Conservation (phyloP, 768 basidiomycete species). For the Mycena venus region DNA sequence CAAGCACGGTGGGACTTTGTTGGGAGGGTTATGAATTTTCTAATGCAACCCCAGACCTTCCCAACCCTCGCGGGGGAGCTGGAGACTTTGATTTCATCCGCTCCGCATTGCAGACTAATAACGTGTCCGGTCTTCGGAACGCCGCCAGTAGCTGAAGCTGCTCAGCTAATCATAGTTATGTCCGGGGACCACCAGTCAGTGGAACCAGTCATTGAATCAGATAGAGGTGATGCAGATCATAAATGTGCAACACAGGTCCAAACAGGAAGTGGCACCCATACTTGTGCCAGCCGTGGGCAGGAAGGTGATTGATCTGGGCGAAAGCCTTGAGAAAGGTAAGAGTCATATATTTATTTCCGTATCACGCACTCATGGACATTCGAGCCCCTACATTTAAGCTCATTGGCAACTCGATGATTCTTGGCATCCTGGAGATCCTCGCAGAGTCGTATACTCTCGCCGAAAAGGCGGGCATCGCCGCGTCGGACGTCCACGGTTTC, state of each 20-base stretch:
- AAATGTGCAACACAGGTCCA: neutral
- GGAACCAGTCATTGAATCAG: too few species aligned
- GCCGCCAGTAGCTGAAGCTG: neutral
- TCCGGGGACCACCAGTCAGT: neutral
- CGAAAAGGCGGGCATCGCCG: slow-evolving; percentile 85
- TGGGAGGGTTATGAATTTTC: neutral
- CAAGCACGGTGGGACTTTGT: neutral
- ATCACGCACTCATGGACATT: neutral
- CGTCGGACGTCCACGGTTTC: slow-evolving; percentile 67
- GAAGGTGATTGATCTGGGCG: neutral
- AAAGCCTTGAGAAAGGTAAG: neutral
- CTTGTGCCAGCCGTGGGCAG: neutral
- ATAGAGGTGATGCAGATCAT: neutral
- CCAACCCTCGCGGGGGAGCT: neutral
- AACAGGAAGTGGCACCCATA: neutral
- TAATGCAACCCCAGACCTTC: neutral
- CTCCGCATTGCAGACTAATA: neutral
- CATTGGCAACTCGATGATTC: slow-evolving; percentile 80
- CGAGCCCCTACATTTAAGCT: slow-evolving; percentile 76
- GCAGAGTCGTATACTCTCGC: slow-evolving; percentile 87
- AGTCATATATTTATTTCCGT: neutral
- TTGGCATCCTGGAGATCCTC: slow-evolving; percentile 81
- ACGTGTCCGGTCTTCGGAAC: neutral
- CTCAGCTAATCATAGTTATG: neutral
- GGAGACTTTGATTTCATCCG: neutral